Conservation (phyloP, 2,329 filamentous ascomycete species). For the Colletotrichum acutatum region DNA sequence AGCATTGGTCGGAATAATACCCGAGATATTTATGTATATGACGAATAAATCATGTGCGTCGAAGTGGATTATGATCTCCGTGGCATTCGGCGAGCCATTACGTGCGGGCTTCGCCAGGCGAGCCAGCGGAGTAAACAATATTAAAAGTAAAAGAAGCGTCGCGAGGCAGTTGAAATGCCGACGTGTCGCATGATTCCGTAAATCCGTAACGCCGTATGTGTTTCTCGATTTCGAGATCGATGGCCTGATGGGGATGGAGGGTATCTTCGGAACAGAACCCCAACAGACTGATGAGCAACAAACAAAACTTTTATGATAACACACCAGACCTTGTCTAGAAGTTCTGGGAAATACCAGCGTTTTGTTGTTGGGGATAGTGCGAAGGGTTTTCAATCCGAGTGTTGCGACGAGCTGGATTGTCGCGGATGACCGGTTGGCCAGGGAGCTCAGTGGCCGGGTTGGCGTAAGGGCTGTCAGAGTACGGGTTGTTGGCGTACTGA, state of each 20-base stretch:
- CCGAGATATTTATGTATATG: conserved; percentile 22
- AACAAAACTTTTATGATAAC: conserved; percentile 3
- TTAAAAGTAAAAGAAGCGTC: conserved; percentile 18
- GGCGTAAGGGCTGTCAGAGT: conserved; percentile 56
- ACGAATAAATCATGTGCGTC: conserved; percentile 33
- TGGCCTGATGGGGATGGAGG: conserved; percentile 25
- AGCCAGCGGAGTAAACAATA: conserved; percentile 4
- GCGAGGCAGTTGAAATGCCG: background rate
- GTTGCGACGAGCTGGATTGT: conserved; percentile 91
- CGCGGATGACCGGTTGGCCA: conserved; percentile 85
- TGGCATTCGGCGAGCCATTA: background rate
- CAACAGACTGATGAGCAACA: conserved; percentile 20
- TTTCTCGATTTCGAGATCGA: conserved; percentile 6
- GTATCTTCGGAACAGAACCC: conserved; percentile 33
- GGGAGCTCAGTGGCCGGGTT: conserved; percentile 55
- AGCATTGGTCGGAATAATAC: background rate
- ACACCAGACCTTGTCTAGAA: conserved; percentile 66
- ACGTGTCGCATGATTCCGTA: conserved; percentile 14
- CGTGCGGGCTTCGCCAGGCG: background rate
- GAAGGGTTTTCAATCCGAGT: conserved; percentile 93
- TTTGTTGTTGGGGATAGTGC: conserved; percentile 92
- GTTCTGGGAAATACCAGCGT: conserved; percentile 95
- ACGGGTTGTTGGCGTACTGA: conserved; percentile 69
- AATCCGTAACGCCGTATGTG: conserved; percentile 25
- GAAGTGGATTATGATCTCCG: conserved; percentile 26